These are phyloP conservation scores for Pachysandra terminalis DNA, from an alignment of 164 flowering plant genomes.

Conservation along the genomic window DNA sequence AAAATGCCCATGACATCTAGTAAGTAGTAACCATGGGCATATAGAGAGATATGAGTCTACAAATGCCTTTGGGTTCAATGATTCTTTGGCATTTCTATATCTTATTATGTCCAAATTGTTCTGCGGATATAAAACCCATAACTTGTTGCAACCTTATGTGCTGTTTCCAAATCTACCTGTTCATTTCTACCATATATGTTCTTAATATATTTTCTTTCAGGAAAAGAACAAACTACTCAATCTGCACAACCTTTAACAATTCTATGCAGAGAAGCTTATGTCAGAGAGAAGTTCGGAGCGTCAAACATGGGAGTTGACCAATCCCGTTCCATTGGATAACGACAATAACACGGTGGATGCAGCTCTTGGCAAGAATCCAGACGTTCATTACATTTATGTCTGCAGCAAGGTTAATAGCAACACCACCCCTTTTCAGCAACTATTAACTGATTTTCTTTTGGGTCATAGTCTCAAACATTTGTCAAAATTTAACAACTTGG, in stretches of 20 bases:
- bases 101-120: not conserved
- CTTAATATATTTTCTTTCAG: not conserved
- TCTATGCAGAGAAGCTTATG: constrained; percentile 49
- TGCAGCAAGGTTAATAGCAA: constrained; percentile 58
- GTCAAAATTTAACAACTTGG: no score
- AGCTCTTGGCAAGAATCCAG: constrained; percentile 51
- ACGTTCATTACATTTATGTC: constrained; percentile 76
- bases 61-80: no score
- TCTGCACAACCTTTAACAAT: constrained; percentile 13
- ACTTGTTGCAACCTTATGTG: no score
- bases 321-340: constrained; percentile 56
- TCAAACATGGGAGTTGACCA: constrained; percentile 47
- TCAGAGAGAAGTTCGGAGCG: constrained; percentile 32
- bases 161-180: not conserved
- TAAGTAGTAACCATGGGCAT: no score
- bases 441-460: not conserved
- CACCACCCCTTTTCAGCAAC: not conserved
- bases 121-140: no score
- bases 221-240: not conserved
- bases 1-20: no score
- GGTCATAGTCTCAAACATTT: not conserved
- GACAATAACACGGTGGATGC: constrained; percentile 44
- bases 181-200: not conserved
- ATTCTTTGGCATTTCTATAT: no score
- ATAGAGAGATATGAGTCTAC: no score